Percentiles rank a stretch among this genome's conserved stretches.
phyloP scores from a whole-genome alignment of 192 early-diverging fungal genomes.

The Entophlyctis luteolus region DNA sequence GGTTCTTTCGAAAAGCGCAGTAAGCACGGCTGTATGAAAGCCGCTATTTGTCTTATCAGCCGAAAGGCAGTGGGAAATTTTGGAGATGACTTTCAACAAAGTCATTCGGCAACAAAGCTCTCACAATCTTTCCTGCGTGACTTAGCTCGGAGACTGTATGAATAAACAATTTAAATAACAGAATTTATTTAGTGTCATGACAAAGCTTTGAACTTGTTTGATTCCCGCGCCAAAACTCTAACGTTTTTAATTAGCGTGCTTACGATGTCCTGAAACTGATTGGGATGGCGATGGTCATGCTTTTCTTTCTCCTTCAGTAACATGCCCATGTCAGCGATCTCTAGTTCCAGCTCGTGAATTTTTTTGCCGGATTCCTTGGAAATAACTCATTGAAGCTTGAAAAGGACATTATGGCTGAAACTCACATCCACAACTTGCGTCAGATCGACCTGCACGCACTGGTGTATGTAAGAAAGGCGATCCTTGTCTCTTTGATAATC shows the following conservation, averaged over 20 bases:
- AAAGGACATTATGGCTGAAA: not conserved
- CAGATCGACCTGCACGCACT: constrained; percentile 80
- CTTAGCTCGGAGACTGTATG: no score
- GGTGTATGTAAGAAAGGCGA: constrained; percentile 79
- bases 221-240: constrained; percentile 47
- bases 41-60: constrained; percentile 1
- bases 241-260: constrained; percentile 78
- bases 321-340: constrained; percentile 59
- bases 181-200: no score
- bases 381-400: not conserved
- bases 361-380: constrained; percentile 40
- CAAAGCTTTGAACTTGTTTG: constrained; percentile 23
- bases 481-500: constrained; percentile 75
- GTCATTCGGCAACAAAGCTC: not conserved
- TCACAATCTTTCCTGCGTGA: not conserved
- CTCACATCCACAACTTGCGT: constrained; percentile 69
- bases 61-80: not conserved
- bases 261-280: constrained; percentile 67
- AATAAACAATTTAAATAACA: no score
- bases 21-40: constrained; percentile 1
- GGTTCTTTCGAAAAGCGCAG: not conserved
- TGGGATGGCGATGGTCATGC: constrained; percentile 51
- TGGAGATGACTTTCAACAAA: not conserved
- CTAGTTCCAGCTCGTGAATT: constrained; percentile 81
- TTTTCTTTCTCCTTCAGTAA: constrained; percentile 63